Evolutionary conservation across 805 yeast species (phyloP).

Genomic region (Hanseniaspora hatyaiensis): DNA sequence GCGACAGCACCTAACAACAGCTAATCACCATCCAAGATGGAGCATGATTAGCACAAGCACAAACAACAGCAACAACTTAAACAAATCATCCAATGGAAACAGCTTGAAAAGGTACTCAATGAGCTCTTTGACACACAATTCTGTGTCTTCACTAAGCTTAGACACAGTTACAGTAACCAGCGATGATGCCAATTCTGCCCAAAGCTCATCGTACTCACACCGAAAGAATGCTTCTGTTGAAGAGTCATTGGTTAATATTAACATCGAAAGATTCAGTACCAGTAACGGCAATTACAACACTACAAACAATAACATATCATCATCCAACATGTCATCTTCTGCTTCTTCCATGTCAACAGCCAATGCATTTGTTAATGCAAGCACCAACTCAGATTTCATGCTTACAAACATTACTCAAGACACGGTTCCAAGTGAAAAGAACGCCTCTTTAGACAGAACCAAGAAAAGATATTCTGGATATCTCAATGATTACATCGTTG

Average conservation of each 20-base stretch:
- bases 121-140: conserved; percentile 11
- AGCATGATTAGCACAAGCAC: conserved; percentile 13
- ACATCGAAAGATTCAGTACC: conserved; percentile 11
- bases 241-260: conserved; percentile 13
- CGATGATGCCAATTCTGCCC: conserved; percentile 4
- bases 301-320: not conserved
- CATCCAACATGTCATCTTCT: not conserved
- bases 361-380: not conserved
- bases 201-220: not conserved
- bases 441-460: conserved; percentile 1
- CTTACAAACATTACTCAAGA: conserved; percentile 13
- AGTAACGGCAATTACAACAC: not conserved
- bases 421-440: not conserved
- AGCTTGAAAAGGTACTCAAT: conserved; percentile 11
- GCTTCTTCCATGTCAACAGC: not conserved
- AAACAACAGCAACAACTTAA: conserved; percentile 1
- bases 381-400: conserved; percentile 2
- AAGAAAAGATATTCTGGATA: conserved; percentile 15
- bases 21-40: conserved; percentile 10
- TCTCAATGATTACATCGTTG: conserved; percentile 14
- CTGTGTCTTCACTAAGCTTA: conserved; percentile 8
- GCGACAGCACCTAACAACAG: conserved; percentile 3
- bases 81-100: not conserved
- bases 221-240: conserved; percentile 14
- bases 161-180: conserved; percentile 8